Evolutionary conservation across 345 rosid species (phyloP).

Genomic region (Citrus inodora): DNA sequence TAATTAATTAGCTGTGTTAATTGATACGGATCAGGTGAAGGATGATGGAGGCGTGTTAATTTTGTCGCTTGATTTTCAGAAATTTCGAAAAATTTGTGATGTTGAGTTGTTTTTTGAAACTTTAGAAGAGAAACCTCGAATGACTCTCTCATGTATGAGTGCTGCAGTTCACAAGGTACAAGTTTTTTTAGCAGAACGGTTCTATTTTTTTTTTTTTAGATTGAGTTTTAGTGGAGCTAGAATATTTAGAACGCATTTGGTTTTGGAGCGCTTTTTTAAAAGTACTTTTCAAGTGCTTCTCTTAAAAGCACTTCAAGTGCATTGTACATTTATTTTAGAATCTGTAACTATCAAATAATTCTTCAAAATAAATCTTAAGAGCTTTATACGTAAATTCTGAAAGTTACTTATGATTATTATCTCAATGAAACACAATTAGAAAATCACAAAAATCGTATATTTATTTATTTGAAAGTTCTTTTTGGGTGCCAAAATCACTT

Average conservation of each 20-base stretch:
- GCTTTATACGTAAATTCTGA: background rate
- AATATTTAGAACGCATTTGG: background rate
- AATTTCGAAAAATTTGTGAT: constrained; percentile 51
- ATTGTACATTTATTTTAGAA: background rate
- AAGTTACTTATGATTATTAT: background rate
- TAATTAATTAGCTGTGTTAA: background rate
- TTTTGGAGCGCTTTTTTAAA: background rate
- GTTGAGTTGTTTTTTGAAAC: constrained; percentile 50
- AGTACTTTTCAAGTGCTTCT: background rate
- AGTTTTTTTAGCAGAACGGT: background rate
- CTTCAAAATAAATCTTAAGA: too few species aligned
- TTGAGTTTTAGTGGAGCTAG: constrained; percentile 2
- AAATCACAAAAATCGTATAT: background rate
- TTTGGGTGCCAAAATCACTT: background rate
- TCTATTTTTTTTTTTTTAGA: background rate
- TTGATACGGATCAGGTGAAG: constrained; percentile 49
- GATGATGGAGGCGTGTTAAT: constrained; percentile 48
- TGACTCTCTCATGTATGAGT: constrained; percentile 68
- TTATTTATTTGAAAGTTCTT: background rate
- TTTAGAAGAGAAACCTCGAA: constrained; percentile 72
- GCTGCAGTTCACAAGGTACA: constrained; percentile 87
- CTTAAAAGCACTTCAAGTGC: background rate
- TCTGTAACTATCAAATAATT: too few species aligned
- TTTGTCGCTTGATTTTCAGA: constrained; percentile 68
- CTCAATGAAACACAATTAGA: background rate